Base-by-base conservation (phyloP, 2,329 filamentous ascomycete species). In the Coniochaeta prunicola region DNA sequence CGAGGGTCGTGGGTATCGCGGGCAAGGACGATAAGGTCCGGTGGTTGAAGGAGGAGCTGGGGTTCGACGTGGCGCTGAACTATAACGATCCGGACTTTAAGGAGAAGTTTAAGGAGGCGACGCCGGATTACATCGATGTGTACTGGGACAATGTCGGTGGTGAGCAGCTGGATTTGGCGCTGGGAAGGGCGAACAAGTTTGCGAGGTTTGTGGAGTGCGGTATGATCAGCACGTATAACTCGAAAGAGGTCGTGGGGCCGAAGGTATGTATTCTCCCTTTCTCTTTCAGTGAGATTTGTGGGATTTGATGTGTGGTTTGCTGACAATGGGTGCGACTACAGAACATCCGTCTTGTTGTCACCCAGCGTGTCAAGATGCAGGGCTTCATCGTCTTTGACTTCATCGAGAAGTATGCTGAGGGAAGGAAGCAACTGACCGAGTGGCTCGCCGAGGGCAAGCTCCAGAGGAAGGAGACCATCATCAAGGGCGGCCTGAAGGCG, bases 351-450 rank as follows among this genome's bases (percentile, higher is more conserved):
- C 62, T 66, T 19, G 59, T 73, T 50, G 65, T 66, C 5, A 45
- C 61, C 5, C 67, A 78, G 73, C 80, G 83, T 68, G 79, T 82
- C 48, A 68, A 63, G 57, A 84, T 90, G 77, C 79, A 88, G 73
- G 87, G 87, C 0, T 92, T 92, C 72, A 87, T 92, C 62, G 81
- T 91, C 55, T 82, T 89, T 58, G 89, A 92, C 69, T 90, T 80
- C 66, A 72, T 70, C 4, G 74, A 80, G 57, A 77, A 87, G 66
- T 89, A 81, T 68, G 67, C 77, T 0, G 70, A 74, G 45, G 89
- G 87, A 0, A 73, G 81, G 64, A 75, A 80, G 67, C 79, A 91
- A 65, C 74, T 92, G 15, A 79, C 80, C 1, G 71, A 81, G 62
- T 92, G 89, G 88, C 69, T 91, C n/a, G 74, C 76, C 1, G 84